A percentile compares a stretch with the other conserved stretches of the same genome.
These are phyloP conservation scores for Bruguiera gymnorhiza DNA, from an alignment of 345 rosid species.

Conservation along the genomic window DNA sequence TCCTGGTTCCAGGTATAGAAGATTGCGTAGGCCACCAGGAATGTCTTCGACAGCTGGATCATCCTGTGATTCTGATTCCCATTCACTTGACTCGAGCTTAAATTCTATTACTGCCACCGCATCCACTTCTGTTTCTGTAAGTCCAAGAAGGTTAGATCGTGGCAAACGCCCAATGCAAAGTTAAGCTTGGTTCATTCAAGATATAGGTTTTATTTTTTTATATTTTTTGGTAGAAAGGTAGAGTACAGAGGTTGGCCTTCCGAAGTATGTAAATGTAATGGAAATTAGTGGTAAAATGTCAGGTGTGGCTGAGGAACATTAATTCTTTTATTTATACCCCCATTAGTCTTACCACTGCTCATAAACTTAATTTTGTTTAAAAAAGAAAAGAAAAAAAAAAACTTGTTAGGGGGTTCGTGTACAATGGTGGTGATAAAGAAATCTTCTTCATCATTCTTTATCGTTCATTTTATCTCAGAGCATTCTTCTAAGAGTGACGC, in stretches of 20 bases:
- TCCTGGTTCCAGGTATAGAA: slow-evolving; percentile 60
- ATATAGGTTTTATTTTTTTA: neutral
- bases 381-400: too few species aligned
- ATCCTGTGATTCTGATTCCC: slow-evolving; percentile 34
- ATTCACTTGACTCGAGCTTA: slow-evolving; percentile 46
- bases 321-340: too few species aligned
- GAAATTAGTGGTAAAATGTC: neutral
- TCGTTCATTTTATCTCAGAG: too few species aligned
- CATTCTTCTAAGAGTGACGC: too few species aligned
- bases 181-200: neutral
- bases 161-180: slow-evolving; percentile 26
- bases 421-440: too few species aligned
- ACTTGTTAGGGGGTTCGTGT: too few species aligned
- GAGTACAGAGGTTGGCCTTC: neutral
- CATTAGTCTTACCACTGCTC: too few species aligned
- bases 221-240: neutral
- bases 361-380: too few species aligned
- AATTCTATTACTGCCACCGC: slow-evolving; percentile 34
- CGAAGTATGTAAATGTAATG: neutral
- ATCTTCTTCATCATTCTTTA: too few species aligned
- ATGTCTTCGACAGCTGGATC: slow-evolving; percentile 38
- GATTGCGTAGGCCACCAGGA: slow-evolving; percentile 48
- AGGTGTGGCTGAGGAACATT: too few species aligned
- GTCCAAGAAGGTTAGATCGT: slow-evolving; percentile 14
- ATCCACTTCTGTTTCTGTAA: slow-evolving; percentile 31